Base-by-base conservation (phyloP, 805 yeast species). In the Grigorovia humatica region DNA sequence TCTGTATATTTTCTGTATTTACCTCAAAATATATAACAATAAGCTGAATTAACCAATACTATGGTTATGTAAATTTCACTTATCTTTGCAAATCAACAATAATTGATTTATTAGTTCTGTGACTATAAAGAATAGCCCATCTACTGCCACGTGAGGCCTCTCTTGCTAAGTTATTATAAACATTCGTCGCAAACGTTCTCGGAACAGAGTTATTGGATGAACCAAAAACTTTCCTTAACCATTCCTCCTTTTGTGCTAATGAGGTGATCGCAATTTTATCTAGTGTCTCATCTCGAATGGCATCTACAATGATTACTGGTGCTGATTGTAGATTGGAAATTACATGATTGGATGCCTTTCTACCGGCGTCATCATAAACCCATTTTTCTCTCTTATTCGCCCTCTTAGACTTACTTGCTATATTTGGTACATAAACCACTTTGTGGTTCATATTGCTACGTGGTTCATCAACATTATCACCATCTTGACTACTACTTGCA, bases 251-350 rank as follows among this genome's bases (percentile, higher is more conserved):
- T 55, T 80, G 88, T 30, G 75, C 73, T n/a, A 88, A 67, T 0
- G 95, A 83, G 0, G 90, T 84, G 2, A 83, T 77, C 13, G 85
- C 75, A 43, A 91, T 85, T 77, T 89, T 85, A 48, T 89, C 91
- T 54, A 93, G 66, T 1, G 88, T 85, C 55, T 89, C 97, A 58
- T 88, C 96, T 54, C 83, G 76, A 12, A 81, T 68, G 3, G 79
- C 81, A 63, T 91, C 98, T 38, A 91, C 79, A 0, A 85, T 78
- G 47, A 89, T 74, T 0, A 91, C 78, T 0, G 97, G 91, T 0
- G 93, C 83, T 20, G 71, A 68, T 0, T 82, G 73, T 43, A 91
- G 65, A 11, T 72, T 74, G 48, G 75, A 74, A 43, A 88, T 63
- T 47, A 83, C 71, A 2, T 70, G 63, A 1, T 76, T 74, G 0